These are phyloP conservation scores for Lecanicillium sp. DNA, from an alignment of 2,329 filamentous ascomycete genomes.

Conservation along the genomic window DNA sequence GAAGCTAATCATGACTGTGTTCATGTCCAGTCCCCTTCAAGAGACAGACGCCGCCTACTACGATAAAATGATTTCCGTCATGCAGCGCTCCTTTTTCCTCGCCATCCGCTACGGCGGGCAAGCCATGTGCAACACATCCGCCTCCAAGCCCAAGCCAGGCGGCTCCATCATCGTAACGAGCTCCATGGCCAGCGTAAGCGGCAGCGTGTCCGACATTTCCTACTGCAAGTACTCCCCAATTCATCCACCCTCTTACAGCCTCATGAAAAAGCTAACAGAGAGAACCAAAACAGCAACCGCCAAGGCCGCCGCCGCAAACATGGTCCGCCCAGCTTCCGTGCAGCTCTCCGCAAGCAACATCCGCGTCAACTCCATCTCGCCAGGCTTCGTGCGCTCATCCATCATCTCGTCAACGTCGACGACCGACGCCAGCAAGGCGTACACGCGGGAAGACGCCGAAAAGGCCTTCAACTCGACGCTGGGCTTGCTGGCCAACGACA, in stretches of 20 bases:
- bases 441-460: neutral
- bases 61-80: constrained; percentile 6
- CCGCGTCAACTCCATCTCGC: constrained; percentile 38
- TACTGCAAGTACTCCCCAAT: constrained; percentile 5
- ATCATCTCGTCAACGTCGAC: constrained; percentile 2
- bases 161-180: constrained; percentile 12
- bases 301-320: neutral
- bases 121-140: constrained; percentile 10
- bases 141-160: constrained; percentile 6
- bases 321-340: constrained; percentile 1
- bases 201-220: constrained; percentile 8
- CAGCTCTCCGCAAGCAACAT: constrained; percentile 10
- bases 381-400: constrained; percentile 22
- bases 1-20: too few species aligned
- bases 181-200: constrained; percentile 9
- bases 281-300: neutral
- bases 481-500: neutral
- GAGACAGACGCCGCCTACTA: neutral
- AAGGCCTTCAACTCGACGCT: neutral
- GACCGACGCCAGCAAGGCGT: neutral
- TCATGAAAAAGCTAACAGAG: too few species aligned
- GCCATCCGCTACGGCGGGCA: constrained; percentile 13
- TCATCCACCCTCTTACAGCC: too few species aligned
- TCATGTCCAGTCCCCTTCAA: neutral
- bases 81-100: constrained; percentile 13